Evolutionary conservation across 192 early-diverging fungal species (phyloP).

Genomic region (Coemansia sp.): DNA sequence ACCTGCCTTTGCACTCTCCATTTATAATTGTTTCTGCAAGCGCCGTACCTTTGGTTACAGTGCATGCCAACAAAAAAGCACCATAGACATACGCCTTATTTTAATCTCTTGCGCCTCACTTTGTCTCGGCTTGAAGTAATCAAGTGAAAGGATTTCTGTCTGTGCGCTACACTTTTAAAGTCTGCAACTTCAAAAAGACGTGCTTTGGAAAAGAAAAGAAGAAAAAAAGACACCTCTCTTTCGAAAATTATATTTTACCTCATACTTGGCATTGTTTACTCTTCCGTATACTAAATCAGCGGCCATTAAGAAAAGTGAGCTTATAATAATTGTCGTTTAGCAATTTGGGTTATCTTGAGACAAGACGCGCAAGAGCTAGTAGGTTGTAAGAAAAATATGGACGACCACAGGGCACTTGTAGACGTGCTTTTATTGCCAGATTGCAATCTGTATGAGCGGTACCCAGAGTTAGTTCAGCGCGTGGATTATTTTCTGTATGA

Average conservation of each 20-base stretch:
- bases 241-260: not conserved
- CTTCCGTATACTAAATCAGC: conserved; percentile 1
- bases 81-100: not conserved
- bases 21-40: not conserved
- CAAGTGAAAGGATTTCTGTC: not conserved
- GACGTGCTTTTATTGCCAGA: conserved; percentile 51
- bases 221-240: conserved; percentile 7
- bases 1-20: not conserved
- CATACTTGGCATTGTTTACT: not conserved
- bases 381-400: conserved; percentile 19
- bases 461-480: conserved; percentile 47
- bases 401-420: conserved; percentile 33
- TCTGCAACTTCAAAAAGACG: not conserved
- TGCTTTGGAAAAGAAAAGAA: not conserved
- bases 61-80: not conserved
- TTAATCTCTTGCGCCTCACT: not conserved
- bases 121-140: not conserved
- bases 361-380: not conserved
- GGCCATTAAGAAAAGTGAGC: too few species aligned
- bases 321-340: not conserved
- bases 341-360: not conserved
- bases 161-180: not conserved
- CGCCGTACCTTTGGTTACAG: not conserved
- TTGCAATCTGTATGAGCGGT: conserved; percentile 54
- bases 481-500: conserved; percentile 53